Evolutionary conservation across 73 alveolate species (phyloP), one percentile per base, ranked within the genome.

Genomic region (Paramecium biaurelia): DNA sequence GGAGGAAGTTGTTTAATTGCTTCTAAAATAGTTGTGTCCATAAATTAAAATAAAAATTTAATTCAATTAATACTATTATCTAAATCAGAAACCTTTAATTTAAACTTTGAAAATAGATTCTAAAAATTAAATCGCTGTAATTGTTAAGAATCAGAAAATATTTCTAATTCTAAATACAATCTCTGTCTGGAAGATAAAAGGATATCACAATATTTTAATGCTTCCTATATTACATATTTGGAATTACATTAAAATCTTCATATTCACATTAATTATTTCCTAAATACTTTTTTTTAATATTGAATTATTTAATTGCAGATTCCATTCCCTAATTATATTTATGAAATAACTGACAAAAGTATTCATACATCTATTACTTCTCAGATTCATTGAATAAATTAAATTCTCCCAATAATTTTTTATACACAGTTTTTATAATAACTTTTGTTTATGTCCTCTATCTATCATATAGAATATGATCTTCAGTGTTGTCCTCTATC

Each of bases 161-260:
- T 43, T 14, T 24, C 45, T 47, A 79, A 79, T 20, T 79, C 90
- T 7, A 79, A 43, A 34, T 79, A 79, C n/a, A 43, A 26, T 79
- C 90, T 79, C 76, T 79, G 47, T 42, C 90, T 38, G 21, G 47
- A 38, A 45, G 34, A 43, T 28, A 79, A 45, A 43, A 43, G 28
- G 12, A 79, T 47, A 79, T 79, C 90, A 9, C 90, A 79, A 79
- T 79, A 79, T 79, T 79, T 79, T 24, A 79, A 34, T 10, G 90
- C 90, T 79, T 79, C 90, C 90, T 79, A 41, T 38, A 30, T 21
- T 43, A 20, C 26, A 79, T 45, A 42, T 6, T 43, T 21, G 18
- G 32, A 23, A 45, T 30, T 79, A 79, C 90, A 23, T 79, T 47
- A 23, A 79, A 42, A 79, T 79, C 90, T 41, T 79, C 90, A 43